Conservation (phyloP, 495 filamentous ascomycete species). For the Filosporella fistucella region DNA sequence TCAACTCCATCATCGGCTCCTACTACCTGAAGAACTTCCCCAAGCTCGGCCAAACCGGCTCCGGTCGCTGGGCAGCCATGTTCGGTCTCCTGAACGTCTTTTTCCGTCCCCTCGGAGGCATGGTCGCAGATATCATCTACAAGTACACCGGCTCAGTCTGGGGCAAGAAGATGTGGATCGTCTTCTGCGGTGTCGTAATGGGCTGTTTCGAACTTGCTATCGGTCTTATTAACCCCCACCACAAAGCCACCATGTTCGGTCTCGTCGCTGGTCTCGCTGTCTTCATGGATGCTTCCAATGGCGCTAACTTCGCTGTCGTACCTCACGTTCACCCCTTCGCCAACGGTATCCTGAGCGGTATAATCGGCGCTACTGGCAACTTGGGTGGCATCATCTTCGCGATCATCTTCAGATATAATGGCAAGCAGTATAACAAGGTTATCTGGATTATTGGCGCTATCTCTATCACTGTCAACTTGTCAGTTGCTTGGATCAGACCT, state of each 20-base stretch:
- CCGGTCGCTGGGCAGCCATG: constrained; percentile 80
- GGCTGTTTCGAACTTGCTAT: constrained; percentile 67
- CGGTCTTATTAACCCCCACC: constrained; percentile 56
- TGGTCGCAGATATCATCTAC: constrained; percentile 71
- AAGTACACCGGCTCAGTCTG: constrained; percentile 50
- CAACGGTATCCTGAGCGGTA: constrained; percentile 63
- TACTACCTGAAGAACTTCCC: constrained; percentile 82
- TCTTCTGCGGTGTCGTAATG: constrained; percentile 55
- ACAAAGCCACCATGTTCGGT: constrained; percentile 65
- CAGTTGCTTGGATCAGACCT: constrained; percentile 66
- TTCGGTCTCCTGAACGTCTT: constrained; percentile 83
- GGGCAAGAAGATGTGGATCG: constrained; percentile 72
- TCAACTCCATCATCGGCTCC: constrained; percentile 75
- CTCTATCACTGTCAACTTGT: constrained; percentile 61
- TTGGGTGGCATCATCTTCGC: constrained; percentile 82
- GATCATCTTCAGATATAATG: constrained; percentile 76
- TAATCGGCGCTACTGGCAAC: constrained; percentile 75
- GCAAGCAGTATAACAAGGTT: constrained; percentile 56
- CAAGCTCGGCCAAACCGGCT: constrained; percentile 62
- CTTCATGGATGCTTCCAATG: constrained; percentile 81
- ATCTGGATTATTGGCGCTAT: constrained; percentile 82
- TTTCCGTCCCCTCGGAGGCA: constrained; percentile 69
- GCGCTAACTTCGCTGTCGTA: constrained; percentile 78
- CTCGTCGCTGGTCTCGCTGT: constrained; percentile 66
- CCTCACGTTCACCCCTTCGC: constrained; percentile 72